phyloP scores from a whole-genome alignment of 75 land plant species.

The Picea glauca region DNA sequence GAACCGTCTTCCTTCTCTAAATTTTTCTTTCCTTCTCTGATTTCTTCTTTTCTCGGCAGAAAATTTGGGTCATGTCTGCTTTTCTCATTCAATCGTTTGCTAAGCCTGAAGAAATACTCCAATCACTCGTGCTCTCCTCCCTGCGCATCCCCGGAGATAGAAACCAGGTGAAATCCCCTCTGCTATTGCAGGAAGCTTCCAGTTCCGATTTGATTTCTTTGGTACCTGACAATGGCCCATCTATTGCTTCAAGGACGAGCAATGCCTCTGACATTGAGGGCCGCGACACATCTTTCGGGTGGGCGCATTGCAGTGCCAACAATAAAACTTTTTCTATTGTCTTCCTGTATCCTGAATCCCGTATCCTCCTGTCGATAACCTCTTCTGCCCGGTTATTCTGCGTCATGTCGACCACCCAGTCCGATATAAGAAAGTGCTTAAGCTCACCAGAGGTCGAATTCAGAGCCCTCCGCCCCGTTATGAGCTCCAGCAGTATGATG shows the following conservation, averaged over 20 bases:
- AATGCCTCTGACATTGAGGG: conserved; percentile 20
- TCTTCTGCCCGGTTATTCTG: conserved; percentile 19
- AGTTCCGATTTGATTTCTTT: conserved; percentile 16
- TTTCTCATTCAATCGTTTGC: too few species aligned
- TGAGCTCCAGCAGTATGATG: conserved; percentile 38
- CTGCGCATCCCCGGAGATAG: not conserved
- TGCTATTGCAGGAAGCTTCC: conserved; percentile 13
- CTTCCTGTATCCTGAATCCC: conserved; percentile 5
- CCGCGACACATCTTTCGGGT: conserved; percentile 21
- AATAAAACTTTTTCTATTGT: conserved; percentile 25
- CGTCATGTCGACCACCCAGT: conserved; percentile 28
- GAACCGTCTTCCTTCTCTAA: too few species aligned
- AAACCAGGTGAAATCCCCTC: conserved; percentile 19
- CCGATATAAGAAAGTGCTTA: conserved; percentile 17
- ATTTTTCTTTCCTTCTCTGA: too few species aligned
- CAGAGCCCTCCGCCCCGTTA: conserved; percentile 43
- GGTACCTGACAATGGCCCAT: too few species aligned
- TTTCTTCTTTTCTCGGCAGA: too few species aligned
- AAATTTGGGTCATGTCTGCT: too few species aligned
- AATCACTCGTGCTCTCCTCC: too few species aligned
- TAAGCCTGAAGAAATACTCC: too few species aligned
- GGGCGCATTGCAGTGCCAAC: conserved; percentile 33
- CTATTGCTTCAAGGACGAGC: not conserved
- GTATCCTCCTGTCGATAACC: conserved; percentile 14
- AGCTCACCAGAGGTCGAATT: conserved; percentile 14